A percentile compares a stretch with the other conserved stretches of the same genome.
phyloP scores from a whole-genome alignment of 306 rosid genomes.

The Dryas octopetala region DNA sequence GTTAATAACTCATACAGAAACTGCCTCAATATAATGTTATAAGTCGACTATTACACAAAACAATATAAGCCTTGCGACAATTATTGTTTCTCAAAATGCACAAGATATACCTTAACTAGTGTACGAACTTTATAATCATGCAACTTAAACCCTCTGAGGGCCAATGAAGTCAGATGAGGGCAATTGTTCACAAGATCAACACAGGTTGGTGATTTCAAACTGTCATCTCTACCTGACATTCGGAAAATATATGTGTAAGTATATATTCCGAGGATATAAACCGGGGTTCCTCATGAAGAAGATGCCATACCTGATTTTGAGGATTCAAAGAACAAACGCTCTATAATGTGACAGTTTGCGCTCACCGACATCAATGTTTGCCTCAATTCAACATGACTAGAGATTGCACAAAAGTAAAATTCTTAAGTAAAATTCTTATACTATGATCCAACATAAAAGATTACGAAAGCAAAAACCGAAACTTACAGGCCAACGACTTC shows the following conservation, averaged over 20 bases:
- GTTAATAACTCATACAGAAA: background rate
- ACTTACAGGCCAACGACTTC: constrained; percentile 99
- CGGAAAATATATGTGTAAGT: constrained; percentile 35
- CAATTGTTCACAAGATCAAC: constrained; percentile 64
- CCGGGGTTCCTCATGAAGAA: constrained; percentile 20
- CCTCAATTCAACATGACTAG: constrained; percentile 93
- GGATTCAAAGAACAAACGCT: constrained; percentile 91
- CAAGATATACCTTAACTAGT: constrained; percentile 71
- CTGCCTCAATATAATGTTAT: background rate
- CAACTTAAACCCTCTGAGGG: constrained; percentile 93
- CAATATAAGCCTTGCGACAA: background rate
- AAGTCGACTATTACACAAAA: background rate
- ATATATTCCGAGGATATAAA: constrained; percentile 19
- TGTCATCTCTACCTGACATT: constrained; percentile 91
- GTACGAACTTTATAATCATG: constrained; percentile 87
- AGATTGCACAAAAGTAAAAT: constrained; percentile 21
- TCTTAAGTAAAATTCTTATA: background rate
- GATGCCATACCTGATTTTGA: constrained; percentile 71
- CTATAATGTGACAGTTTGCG: constrained; percentile 70
- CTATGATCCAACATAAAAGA: constrained; percentile 20
- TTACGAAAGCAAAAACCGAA: constrained; percentile 19
- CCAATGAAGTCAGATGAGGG: constrained; percentile 78
- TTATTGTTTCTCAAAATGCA: constrained; percentile 12
- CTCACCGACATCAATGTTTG: constrained; percentile 88
- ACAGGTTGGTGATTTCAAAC: constrained; percentile 88